Evolutionary conservation across 2,329 filamentous ascomycete genomes (phyloP), one percentile per base, ranked within the genome.

Genomic region (Pseudogymnoascus pannorum): DNA sequence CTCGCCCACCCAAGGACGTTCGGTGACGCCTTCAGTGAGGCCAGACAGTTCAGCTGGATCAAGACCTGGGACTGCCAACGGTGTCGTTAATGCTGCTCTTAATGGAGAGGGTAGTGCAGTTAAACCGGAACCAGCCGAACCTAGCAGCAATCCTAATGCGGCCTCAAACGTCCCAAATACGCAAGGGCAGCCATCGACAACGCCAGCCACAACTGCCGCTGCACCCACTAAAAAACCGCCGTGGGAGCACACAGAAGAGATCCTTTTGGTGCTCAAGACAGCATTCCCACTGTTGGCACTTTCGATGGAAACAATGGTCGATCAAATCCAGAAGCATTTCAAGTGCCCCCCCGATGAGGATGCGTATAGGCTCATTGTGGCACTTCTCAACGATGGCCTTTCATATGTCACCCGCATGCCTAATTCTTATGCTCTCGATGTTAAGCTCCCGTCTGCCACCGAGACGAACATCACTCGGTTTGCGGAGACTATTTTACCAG

Each of bases 281-380:
- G 92, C 93, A 0, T 99, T 97, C 79, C 94, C 94, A 22, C 81
- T 99, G 16, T 83, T 99, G 68, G 94, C 95, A 8, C 79, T 97
- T 44, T 97, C 93, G 0, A 97, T 99, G 94, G 94, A 99, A 77
- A 96, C 93, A 0, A 99, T 97, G 92, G 92, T 97, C 29, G 94
- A 99, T 72, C 93, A 97, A 75, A 96, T 99, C 63, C 89, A 94
- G 74, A 97, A 97, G 79, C 89, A 97, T 75, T 99, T 99, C 83
- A 99, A 99, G 77, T 97, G 94, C 70, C 93, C 93, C 12, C 93
- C 93, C 0, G 94, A 99, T 69, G 94, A 99, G 73, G 94, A 99
- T 77, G 95, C 94, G 2, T 97, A 97, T 75, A 85, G 94, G 58
- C 81, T 99, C 14, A 99, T 99, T 66, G 93, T 97, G n/a, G 95